Conservation (phyloP, 345 rosid species). For the Moringa oleifera region DNA sequence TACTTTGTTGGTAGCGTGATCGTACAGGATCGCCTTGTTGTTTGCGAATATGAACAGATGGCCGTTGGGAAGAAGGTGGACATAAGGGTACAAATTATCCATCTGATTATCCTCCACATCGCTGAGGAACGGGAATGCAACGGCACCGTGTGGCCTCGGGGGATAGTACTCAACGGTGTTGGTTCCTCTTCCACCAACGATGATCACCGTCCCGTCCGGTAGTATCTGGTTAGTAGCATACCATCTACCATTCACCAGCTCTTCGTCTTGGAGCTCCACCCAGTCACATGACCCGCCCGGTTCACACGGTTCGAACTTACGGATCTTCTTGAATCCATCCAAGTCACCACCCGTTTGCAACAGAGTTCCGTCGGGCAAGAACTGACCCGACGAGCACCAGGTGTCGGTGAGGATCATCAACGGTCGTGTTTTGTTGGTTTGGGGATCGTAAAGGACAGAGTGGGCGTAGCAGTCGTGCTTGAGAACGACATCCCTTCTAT, state of each 20-base stretch:
- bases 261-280: constrained; percentile 52
- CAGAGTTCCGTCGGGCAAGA: constrained; percentile 63
- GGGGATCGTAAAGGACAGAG: constrained; percentile 45
- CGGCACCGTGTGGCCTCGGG: constrained; percentile 49
- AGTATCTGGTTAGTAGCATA: constrained; percentile 64
- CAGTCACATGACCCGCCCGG: constrained; percentile 46
- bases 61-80: constrained; percentile 84
- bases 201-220: constrained; percentile 67
- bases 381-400: constrained; percentile 80
- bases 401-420: constrained; percentile 64
- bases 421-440: constrained; percentile 49
- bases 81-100: constrained; percentile 89
- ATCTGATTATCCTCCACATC: constrained; percentile 69
- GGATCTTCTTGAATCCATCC: constrained; percentile 48
- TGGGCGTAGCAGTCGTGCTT: constrained; percentile 83
- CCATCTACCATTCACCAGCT: constrained; percentile 53
- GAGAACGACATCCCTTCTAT: constrained; percentile 40
- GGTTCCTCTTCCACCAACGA: constrained; percentile 63
- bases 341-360: constrained; percentile 72
- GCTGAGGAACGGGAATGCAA: constrained; percentile 56
- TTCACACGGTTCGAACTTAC: constrained; percentile 53
- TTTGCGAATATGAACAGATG: constrained; percentile 80
- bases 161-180: constrained; percentile 65
- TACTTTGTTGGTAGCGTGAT: constrained; percentile 41
- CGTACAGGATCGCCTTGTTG: constrained; percentile 60